A percentile compares a stretch with the other conserved stretches of the same genome.
phyloP scores from a whole-genome alignment of 2,329 filamentous ascomycete genomes.

The Aotearoamyces nothofagi region DNA sequence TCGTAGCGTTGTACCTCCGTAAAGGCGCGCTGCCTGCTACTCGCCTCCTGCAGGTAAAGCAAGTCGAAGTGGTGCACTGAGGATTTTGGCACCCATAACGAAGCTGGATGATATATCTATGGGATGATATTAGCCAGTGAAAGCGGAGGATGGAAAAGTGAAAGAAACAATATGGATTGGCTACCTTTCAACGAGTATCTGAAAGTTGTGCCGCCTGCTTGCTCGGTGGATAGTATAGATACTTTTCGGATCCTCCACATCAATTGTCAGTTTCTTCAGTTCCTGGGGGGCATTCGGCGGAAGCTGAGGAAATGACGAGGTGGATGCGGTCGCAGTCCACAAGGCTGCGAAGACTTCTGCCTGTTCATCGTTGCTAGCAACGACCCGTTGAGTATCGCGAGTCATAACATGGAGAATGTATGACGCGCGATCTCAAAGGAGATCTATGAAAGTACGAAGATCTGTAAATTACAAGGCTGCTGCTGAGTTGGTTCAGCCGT shows the following conservation, averaged over 20 bases:
- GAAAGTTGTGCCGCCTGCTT: constrained; percentile 46
- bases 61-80: constrained; percentile 60
- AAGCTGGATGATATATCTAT: constrained; percentile 67
- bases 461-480: background rate
- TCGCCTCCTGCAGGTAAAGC: constrained; percentile 63
- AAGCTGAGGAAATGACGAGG: constrained; percentile 43
- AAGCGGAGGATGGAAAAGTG: constrained; percentile 5
- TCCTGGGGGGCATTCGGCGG: constrained; percentile 44
- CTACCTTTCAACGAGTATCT: constrained; percentile 52
- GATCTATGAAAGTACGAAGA: background rate
- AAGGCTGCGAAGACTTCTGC: constrained; percentile 33
- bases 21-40: constrained; percentile 51
- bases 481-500: background rate
- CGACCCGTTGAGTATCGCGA: constrained; percentile 23
- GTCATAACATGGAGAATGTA: constrained; percentile 29
- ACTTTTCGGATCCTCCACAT: constrained; percentile 44
- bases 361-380: constrained; percentile 11
- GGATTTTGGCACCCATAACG: constrained; percentile 60
- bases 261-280: constrained; percentile 36
- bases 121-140: constrained; percentile 6
- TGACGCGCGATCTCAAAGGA: background rate
- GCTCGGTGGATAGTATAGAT: constrained; percentile 47
- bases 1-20: constrained; percentile 66
- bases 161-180: constrained; percentile 3
- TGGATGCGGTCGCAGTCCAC: constrained; percentile 44